Base-by-base conservation (phyloP, 495 filamentous ascomycete genomes). In the Penicillium pulvis region DNA sequence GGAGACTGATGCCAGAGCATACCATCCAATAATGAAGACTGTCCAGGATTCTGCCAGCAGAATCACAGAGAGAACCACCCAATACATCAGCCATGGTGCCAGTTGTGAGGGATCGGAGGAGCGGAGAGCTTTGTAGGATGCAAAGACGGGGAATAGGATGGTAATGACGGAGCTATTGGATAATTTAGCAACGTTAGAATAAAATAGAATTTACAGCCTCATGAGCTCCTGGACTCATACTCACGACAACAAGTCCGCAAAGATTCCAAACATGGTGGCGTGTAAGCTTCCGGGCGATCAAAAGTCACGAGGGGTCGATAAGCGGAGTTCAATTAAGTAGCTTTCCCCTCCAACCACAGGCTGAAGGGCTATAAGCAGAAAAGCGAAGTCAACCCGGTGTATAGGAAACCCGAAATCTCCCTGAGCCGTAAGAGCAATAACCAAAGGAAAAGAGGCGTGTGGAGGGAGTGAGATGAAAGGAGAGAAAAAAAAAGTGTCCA, bases 71-170 rank as follows among this genome's bases (percentile, higher is more conserved):
- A 97, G 81, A 30, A 96, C 91, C 46, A 96, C 91, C 91, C 92
- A 99, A 82, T 98, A 99, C 89, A 97, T 98, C 52, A 99, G 83
- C 94, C 94, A 99, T 92, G 94, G 94, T 60, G 91, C 90, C 28
- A 98, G 82, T 68, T 93, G 90, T 33, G 90, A 86, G 16, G 93
- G 93, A 73, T 97, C 90, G 44, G 89, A 88, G 20, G 92, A 91
- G 72, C 92, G 92, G 64, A 99, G 90, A 41, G 94, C 95, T 80
- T 98, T 98, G 84, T 96, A 98, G 56, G 93, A 96, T 57, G 93
- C 93, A 76, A 97, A 99, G 52, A 97, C 84, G 57, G 94, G 94
- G 76, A 99, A 93, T 72, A 97, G 83, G 70, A 97, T 92, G 57
- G 92, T 94, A 55, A 91, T 85, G 67, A 94, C 75, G 56, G 93